Evolutionary conservation across 768 basidiomycete species (phyloP), one percentile per base, ranked within the genome.

Genomic region (Mycena amicta): DNA sequence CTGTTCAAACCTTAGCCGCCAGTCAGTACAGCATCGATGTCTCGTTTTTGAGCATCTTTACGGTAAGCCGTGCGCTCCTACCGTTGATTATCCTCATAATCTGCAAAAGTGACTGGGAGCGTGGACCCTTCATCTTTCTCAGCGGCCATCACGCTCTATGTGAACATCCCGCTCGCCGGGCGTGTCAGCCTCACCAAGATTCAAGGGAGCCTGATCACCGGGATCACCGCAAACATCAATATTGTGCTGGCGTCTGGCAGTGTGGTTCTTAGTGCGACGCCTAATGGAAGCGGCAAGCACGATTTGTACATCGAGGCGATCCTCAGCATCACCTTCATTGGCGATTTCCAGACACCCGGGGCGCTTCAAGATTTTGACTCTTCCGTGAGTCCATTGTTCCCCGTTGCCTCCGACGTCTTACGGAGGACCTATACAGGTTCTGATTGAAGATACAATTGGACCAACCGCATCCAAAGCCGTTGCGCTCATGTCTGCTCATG

Each of bases 181-280:
- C 50, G 50, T 15, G 50, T 51, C 50, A 51, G 50, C 50, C 29
- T 51, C 20, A 23, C 28, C 28, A 33, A 51, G 31, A 12, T 51
- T 5, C 22, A 18, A 30, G 30, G 50, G 13, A 51, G 50, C 27
- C 27, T 51, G 3, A 51, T 51, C 50, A 51, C 50, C 6, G 50
- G 50, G 28, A 22, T 51, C 50, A 51, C 50, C 6, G 29, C 50
- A 20, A 18, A 33, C 11, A 51, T 51, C 50, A 33, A 33, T 33
- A 30, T 51, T 2, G 50, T 51, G 30, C 22, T n/a, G 28, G 50
- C 18, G 8, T 8, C 33, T 18, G 33, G 33, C 33, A 37, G 8
- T 8, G 33, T 18, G 8, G 18, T 8, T 18, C 18, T 37, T 8
- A 37, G 18, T 18, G 33, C 33, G 8, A 37, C 8, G 33, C 33